These are phyloP conservation scores for Dryas integrifolia DNA, from an alignment of 331 rosid genomes.

Conservation along the genomic window DNA sequence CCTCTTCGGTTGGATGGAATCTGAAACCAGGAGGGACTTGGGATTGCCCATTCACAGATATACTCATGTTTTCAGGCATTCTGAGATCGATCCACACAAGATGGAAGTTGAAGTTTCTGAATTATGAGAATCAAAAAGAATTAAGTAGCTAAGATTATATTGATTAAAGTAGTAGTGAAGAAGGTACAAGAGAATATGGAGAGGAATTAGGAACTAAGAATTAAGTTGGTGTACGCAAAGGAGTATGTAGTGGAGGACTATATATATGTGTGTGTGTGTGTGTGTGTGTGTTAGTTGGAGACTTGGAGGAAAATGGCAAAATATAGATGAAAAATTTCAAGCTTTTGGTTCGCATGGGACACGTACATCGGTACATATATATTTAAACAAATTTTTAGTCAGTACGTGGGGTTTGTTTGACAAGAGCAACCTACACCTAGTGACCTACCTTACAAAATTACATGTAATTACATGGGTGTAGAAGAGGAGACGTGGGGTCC, in stretches of 20 bases:
- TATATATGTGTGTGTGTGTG: constrained; percentile 33
- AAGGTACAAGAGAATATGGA: constrained; percentile 16
- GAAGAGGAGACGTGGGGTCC: constrained; percentile 45
- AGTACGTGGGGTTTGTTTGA: constrained; percentile 42
- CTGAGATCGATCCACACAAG: too few relatives aligned
- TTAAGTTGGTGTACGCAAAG: constrained; percentile 35
- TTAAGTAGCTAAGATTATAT: background rate
- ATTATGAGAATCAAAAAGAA: too few relatives aligned
- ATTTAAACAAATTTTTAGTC: constrained; percentile 3
- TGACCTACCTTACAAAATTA: background rate
- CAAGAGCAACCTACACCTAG: constrained; percentile 53
- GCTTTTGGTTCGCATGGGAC: constrained; percentile 16
- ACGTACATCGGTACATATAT: background rate
- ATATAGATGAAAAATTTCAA: constrained; percentile 12
- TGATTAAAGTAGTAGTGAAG: background rate
- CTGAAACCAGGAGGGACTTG: constrained; percentile 90
- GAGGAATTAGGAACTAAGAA: background rate
- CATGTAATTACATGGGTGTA: constrained; percentile 28
- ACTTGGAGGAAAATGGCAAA: constrained; percentile 25
- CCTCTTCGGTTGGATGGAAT: constrained; percentile 87
- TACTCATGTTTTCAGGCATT: constrained; percentile 58
- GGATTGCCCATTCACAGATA: constrained; percentile 86
- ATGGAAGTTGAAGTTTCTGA: too few relatives aligned
- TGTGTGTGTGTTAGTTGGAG: background rate
- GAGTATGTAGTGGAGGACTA: constrained; percentile 47